Base-by-base conservation (phyloP, 1,284 basidiomycete species). In the Puccinia hordei region DNA sequence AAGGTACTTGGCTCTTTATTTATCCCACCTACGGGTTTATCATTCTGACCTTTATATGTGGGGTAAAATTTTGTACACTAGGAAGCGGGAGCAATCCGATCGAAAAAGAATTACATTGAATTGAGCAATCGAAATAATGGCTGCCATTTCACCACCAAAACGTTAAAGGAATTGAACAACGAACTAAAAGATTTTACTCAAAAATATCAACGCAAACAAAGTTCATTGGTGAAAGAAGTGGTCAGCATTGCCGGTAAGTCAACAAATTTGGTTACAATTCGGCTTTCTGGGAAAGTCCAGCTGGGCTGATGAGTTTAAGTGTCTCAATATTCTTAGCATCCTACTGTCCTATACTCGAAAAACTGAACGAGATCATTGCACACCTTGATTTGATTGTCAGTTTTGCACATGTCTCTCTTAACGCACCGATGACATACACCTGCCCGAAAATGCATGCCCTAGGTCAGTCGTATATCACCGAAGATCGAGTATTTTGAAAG, bases 371-470 rank as follows among this genome's bases (percentile, higher is more conserved):
- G 81, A 87, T 94, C 27, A 87, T 99, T 65, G 96, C 97, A 0
- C 91, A 95, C 83, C 87, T 99, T 27, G 97, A 99, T 85, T 94
- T 99, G 13, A 91, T 96, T 71, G 85, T 95, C 61, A 91, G 94
- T 86, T 93, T 98, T 85, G 93, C 95, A 0, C 93, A 95, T 83
- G 93, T 97, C 12, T 92, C 95, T 0, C 89, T 91, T 27, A 92
- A 92, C 83, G 94, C 95, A 0, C 92, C 93, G 0, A 91, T 92
- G 68, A 89, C 93, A 0, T 99, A 98, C 84, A 89, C 95, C 73
- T 94, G 93, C 84, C 95, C 95, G 0, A 89, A 86, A 15, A 87
- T 95, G 0, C 85, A 89, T 0, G 90, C 91, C 81, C 63, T 77
- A 33, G 74, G 74, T 77, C 17, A 68, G 74, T 66, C n/a, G 22